These are phyloP conservation scores for Sugiyamaella sp. DNA, from an alignment of 1,139 yeast genomes.

Conservation along the genomic window DNA sequence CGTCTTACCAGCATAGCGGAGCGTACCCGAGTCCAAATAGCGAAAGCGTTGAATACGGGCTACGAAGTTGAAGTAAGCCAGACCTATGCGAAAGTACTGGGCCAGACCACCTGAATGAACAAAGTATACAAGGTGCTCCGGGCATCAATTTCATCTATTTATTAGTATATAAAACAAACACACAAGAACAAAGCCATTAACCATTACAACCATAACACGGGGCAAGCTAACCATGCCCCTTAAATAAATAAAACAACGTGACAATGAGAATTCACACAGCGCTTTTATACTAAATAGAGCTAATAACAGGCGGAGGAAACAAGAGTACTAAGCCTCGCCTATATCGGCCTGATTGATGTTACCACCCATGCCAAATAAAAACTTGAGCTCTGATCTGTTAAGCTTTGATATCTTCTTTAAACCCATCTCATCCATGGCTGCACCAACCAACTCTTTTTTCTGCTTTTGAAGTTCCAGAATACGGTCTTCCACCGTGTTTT, in stretches of 20 bases:
- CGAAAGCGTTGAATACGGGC: constrained; percentile 17
- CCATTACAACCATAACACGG: neutral
- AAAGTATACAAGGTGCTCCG: neutral
- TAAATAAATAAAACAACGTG: neutral
- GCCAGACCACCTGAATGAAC: neutral
- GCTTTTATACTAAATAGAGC: too few relatives aligned
- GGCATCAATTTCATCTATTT: constrained; percentile 2
- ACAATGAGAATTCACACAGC: neutral
- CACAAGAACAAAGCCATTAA: neutral
- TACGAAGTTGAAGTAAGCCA: constrained; percentile 29
- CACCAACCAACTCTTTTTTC: constrained; percentile 73
- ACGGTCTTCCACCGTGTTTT: constrained; percentile 80
- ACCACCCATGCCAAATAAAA: constrained; percentile 69
- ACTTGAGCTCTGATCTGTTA: constrained; percentile 73
- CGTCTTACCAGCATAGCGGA: constrained; percentile 37
- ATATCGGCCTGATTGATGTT: neutral
- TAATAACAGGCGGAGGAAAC: too few relatives aligned
- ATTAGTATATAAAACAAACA: constrained; percentile 1
- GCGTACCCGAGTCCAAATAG: constrained; percentile 34
- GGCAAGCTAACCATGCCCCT: neutral
- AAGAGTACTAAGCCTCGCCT: too few relatives aligned
- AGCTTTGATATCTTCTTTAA: constrained; percentile 65
- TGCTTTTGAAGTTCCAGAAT: constrained; percentile 73
- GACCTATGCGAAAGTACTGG: constrained; percentile 26
- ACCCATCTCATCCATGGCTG: constrained; percentile 80